Evolutionary conservation across 305 asterid genomes (phyloP).

Genomic region (Fraxinus floribunda): DNA sequence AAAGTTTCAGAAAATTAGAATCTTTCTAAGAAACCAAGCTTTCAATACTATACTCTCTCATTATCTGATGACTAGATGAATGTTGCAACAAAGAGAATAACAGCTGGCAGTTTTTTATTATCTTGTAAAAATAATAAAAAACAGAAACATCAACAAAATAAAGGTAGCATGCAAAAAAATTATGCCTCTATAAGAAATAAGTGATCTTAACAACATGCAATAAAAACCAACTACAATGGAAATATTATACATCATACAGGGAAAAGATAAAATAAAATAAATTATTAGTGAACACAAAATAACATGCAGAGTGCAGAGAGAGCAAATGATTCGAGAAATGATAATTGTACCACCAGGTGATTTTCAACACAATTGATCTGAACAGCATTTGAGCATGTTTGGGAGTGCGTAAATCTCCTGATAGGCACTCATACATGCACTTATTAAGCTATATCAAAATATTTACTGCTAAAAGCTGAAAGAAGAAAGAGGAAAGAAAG

Average conservation of each 20-base stretch:
- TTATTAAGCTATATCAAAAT: conserved; percentile 13
- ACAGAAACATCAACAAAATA: conserved; percentile 1
- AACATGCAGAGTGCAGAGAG: background rate
- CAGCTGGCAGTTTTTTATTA: background rate
- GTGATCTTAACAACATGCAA: conserved; percentile 8
- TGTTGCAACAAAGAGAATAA: conserved; percentile 8
- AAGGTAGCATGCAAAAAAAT: background rate
- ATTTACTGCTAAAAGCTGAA: conserved; percentile 11
- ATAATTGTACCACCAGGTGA: background rate
- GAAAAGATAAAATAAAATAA: background rate
- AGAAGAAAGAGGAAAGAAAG: conserved; percentile 12
- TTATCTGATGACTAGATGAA: conserved; percentile 12
- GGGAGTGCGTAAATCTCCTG: background rate
- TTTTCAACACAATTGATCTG: conserved; percentile 16
- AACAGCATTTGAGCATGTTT: background rate
- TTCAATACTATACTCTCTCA: background rate
- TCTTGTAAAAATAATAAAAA: background rate
- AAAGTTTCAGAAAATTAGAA: conserved; percentile 14
- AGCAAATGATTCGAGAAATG: conserved; percentile 10
- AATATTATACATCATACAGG: background rate
- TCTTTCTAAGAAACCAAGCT: background rate
- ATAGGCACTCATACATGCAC: background rate
- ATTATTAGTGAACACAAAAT: background rate
- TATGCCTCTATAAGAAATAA: background rate
- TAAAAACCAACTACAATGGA: conserved; percentile 4